Evolutionary conservation across 192 early-diverging fungal species (phyloP), one percentile per base, ranked within the genome.

Genomic region (Backusella westeae): DNA sequence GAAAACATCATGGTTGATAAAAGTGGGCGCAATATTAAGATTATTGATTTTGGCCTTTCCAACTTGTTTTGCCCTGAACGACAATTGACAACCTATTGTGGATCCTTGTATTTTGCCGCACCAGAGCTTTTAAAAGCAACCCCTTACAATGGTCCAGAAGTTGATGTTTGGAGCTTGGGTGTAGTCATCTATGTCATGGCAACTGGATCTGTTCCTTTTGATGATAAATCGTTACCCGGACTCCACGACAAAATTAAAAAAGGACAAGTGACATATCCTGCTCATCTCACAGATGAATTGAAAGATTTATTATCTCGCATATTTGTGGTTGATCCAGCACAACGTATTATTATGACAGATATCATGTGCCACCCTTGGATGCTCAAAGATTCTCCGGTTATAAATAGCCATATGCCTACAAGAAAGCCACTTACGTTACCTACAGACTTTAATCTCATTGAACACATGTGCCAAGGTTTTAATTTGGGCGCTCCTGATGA

Each of bases 91-190:
- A 90, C 87, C 1, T 89, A 88, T 73, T 89, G 88, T 65, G 90
- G 89, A 17, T 92, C 87, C 12, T 90, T 94, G 4, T 94, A 93
- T 71, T 96, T 94, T 76, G 93, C 92, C 1, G 93, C 94, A 1
- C 94, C 94, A 7, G 94, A 96, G 77, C 91, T 96, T 87, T 89
- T 96, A 67, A 84, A 92, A 38, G 93, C 92, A 10, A 90, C 91
- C 36, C 90, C 89, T 63, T 96, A 96, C 77, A 89, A 85, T 23
- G 94, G 94, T 0, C 94, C 94, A 19, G 94, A 96, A 82, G 91
- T 96, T 5, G 94, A 96, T 79, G 88, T 96, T 76, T 96, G 94
- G 94, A 93, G 92, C 78, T 82, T 91, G 88, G 94, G 94, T n/a
- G 92, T 96, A 21, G 93, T 96, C 32, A 79, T 96, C 14, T 96